Evolutionary conservation across 805 yeast species (phyloP), one percentile per base, ranked within the genome.

Genomic region (Kregervanrija pseudodelftensis): DNA sequence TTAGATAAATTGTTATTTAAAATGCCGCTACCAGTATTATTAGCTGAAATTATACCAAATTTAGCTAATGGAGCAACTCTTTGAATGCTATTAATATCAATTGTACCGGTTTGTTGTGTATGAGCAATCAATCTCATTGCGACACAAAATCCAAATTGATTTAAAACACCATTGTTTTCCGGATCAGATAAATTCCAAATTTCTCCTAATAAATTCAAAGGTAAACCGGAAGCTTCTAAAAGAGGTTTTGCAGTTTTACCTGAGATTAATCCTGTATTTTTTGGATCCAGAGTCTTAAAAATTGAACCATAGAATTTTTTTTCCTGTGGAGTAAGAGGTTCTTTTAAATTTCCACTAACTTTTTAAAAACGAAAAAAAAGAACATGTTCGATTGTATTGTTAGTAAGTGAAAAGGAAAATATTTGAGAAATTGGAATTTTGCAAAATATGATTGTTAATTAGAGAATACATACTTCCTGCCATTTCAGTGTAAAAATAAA

Each of bases 171-270:
- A 50, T 80, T 73, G 66, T 88, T 88, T 47, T 79, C 81, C n/a
- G 77, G 75, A 65, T 93, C 99, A n/a, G 96, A 89, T 33, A 85
- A 61, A 62, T 85, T 90, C 99, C 99, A 93, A 50, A 93, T 82
- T 64, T 89, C 93, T 9, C 96, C 95, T 33, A 93, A 70, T 30
- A 76, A 67, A 13, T 80, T 70, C 3, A 95, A 82, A 5, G 93
- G 80, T 40, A 93, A 72, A 1, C 95, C 95, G 3, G 95, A 81
- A 47, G 84, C 85, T 55, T 89, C 95, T 51, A 93, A 80, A 7
- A 95, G 71, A 11, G 87, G 73, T 52, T 93, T 78, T 11, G 95
- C 86, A 35, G 82, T 79, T 34, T 84, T 90, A 33, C 99, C 99
- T 3, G 96, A 85, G 46, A 91, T 84, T 30, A 83, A 73, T 5